A percentile compares a stretch with the other conserved stretches of the same genome.
These are phyloP conservation scores for Porcisia deanei DNA, from an alignment of 208 protist genomes.

Conservation along the genomic window DNA sequence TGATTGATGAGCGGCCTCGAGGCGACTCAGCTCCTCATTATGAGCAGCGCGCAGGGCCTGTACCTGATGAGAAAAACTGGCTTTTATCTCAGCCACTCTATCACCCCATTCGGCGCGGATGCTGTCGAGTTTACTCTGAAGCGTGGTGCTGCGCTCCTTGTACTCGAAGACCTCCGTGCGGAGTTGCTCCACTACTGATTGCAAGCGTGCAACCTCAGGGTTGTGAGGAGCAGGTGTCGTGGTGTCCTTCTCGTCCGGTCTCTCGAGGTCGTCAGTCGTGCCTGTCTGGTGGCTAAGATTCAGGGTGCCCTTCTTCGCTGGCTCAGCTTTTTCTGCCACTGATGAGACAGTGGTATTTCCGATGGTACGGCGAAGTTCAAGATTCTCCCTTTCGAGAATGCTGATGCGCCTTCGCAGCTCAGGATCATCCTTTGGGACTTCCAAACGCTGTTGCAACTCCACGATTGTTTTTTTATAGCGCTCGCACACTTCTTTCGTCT, in stretches of 20 bases:
- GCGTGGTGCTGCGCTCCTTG: constrained; percentile 30
- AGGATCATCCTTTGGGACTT: constrained; percentile 21
- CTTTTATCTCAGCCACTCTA: constrained; percentile 31
- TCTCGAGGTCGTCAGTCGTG: background rate
- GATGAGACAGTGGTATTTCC: background rate
- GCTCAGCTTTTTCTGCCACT: background rate
- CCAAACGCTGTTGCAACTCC: constrained; percentile 34
- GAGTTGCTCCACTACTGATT: constrained; percentile 27
- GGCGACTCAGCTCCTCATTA: constrained; percentile 45
- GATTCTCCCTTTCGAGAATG: constrained; percentile 30
- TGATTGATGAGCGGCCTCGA: constrained; percentile 45
- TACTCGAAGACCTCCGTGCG: constrained; percentile 28
- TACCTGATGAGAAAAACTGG: constrained; percentile 39
- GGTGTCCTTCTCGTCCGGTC: background rate
- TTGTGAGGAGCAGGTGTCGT: background rate
- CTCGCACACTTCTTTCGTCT: constrained; percentile 53
- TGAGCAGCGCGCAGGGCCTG: constrained; percentile 38
- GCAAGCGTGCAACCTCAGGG: constrained; percentile 14
- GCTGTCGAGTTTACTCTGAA: constrained; percentile 32
- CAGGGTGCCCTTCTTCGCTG: background rate
- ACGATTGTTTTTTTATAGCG: constrained; percentile 66
- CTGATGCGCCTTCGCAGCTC: constrained; percentile 18
- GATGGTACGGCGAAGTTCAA: constrained; percentile 22
- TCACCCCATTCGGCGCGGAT: constrained; percentile 45
- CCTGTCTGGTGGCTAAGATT: background rate